Conservation (phyloP, 805 yeast genomes). For the Candida pini region DNA sequence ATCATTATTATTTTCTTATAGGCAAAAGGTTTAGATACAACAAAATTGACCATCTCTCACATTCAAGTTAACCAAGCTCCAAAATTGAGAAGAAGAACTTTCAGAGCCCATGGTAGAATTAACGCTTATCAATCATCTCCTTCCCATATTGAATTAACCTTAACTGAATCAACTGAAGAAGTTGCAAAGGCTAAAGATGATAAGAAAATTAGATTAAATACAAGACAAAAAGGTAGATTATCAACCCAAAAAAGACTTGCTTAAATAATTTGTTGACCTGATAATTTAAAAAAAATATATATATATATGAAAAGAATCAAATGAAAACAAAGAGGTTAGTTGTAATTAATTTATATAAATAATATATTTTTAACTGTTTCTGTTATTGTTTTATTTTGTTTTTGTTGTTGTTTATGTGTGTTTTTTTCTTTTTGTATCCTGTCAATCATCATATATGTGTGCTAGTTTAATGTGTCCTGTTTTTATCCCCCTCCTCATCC, state of each 20-base stretch:
- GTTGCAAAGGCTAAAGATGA: slow-evolving; percentile 76
- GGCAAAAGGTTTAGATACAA: slow-evolving; percentile 95
- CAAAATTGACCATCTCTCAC: slow-evolving; percentile 92
- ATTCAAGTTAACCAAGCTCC: slow-evolving; percentile 99
- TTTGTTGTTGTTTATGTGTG: no score
- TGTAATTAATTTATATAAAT: not conserved
- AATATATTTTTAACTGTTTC: not conserved
- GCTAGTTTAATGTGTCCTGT: no score
- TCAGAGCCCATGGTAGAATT: slow-evolving; percentile 99
- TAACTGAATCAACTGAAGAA: slow-evolving; percentile 91
- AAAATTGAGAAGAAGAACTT: slow-evolving; percentile 99
- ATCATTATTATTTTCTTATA: slow-evolving; percentile 15
- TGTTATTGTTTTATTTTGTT: no score
- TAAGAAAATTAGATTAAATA: slow-evolving; percentile 60
- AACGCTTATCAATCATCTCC: slow-evolving; percentile 99
- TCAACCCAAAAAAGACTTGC: slow-evolving; percentile 81
- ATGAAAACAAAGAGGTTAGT: slow-evolving; percentile 1
- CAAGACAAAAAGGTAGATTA: slow-evolving; percentile 91
- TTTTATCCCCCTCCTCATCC: no score
- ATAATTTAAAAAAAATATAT: no score
- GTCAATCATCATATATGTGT: no score
- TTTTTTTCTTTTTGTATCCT: no score
- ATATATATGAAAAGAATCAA: no score
- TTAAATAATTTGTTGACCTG: slow-evolving; percentile 24
- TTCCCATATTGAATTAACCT: slow-evolving; percentile 96